Conservation (phyloP, 202 grass and related monocot genomes). For the Eragrostis tef region DNA sequence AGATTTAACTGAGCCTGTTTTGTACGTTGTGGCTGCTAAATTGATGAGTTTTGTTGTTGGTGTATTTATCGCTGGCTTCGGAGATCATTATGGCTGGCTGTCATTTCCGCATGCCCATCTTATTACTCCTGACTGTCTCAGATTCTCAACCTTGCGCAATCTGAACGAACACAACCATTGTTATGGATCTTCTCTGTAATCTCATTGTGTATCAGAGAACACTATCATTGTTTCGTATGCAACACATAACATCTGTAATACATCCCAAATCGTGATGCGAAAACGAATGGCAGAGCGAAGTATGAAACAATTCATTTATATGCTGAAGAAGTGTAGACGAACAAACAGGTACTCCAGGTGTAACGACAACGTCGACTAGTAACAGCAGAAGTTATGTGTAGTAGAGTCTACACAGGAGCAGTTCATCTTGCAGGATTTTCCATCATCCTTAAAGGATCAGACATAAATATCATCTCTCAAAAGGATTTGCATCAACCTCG, state of each 20-base stretch:
- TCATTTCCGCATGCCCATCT: background rate
- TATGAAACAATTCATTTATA: no score
- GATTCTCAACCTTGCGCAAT: background rate
- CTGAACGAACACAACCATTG: no score
- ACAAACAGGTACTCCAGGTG: background rate
- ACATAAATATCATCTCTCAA: background rate
- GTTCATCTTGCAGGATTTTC: background rate
- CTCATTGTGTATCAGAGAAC: background rate
- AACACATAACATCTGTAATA: background rate
- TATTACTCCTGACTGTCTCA: background rate
- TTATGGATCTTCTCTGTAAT: background rate
- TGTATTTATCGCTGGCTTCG: background rate
- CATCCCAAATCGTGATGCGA: background rate
- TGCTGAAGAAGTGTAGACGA: background rate
- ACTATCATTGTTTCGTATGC: background rate
- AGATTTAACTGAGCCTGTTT: slow-evolving; percentile 17
- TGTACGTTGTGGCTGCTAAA: background rate
- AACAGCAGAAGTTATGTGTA: slow-evolving; percentile 7
- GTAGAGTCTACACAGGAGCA: background rate
- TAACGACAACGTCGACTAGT: background rate
- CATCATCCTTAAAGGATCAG: background rate
- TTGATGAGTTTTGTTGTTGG: background rate
- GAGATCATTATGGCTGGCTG: background rate
- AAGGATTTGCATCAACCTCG: background rate
- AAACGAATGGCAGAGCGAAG: background rate